A percentile compares a stretch with the other conserved stretches of the same genome.
Conservation (phyloP, 1,284 basidiomycete genomes). For the Coriolopsis trogii region DNA sequence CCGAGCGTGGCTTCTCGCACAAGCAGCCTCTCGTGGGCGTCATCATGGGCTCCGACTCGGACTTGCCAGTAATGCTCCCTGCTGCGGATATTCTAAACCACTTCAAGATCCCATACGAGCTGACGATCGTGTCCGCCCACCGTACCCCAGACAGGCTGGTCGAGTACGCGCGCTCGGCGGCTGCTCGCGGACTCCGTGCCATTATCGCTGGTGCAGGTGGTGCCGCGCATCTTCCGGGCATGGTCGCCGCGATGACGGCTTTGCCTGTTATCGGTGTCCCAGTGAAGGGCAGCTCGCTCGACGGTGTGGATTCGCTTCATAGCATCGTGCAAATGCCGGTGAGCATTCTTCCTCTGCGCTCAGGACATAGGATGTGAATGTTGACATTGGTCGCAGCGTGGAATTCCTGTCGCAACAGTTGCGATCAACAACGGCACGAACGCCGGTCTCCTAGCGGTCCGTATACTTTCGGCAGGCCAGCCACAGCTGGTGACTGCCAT, state of each 20-base stretch:
- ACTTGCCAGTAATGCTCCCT: conserved; percentile 90
- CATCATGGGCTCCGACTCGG: conserved; percentile 99
- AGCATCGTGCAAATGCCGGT: conserved; percentile 99
- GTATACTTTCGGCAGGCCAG: conserved; percentile 82
- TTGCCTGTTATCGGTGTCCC: conserved; percentile 97
- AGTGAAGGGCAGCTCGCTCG: conserved; percentile 92
- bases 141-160: conserved; percentile 90
- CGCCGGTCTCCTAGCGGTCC: conserved; percentile 89
- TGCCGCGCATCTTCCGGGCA: conserved; percentile 96
- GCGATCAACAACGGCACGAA: conserved; percentile 98
- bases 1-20: conserved; percentile 57
- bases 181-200: conserved; percentile 72
- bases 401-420: conserved; percentile 96
- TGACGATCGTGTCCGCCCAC: conserved; percentile 96
- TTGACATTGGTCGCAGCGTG: conserved; percentile 58
- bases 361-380: not conserved
- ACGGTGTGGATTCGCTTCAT: conserved; percentile 95
- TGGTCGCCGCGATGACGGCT: conserved; percentile 95
- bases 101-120: conserved; percentile 89
- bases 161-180: conserved; percentile 81
- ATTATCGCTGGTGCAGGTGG: conserved; percentile 98
- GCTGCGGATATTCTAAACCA: conserved; percentile 85
- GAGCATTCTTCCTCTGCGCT: conserved; percentile 37
- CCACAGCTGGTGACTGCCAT: conserved; percentile 71
- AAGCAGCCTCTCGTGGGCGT: conserved; percentile 85